Percentiles rank a stretch among this genome's conserved stretches.
phyloP scores from a whole-genome alignment of 2,329 filamentous ascomycete genomes.

The Ambrosiella cleistominuta region DNA sequence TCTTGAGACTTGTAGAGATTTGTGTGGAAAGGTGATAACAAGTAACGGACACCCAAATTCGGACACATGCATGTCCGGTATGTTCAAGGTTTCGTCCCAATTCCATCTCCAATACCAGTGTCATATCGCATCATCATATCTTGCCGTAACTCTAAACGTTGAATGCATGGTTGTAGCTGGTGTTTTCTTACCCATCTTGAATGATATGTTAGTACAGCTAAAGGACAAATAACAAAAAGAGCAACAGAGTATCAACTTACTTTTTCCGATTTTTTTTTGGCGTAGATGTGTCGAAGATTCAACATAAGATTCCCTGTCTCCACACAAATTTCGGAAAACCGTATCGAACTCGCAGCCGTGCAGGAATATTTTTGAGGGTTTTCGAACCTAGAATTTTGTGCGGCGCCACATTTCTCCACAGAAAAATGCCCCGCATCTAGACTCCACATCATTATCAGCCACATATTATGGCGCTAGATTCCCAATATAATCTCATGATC shows the following conservation, averaged over 20 bases:
- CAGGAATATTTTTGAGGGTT: conserved; percentile 13
- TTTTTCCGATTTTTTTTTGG: conserved; percentile 12
- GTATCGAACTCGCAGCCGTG: conserved; percentile 6
- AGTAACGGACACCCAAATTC: too few species aligned
- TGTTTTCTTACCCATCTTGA: conserved; percentile 43
- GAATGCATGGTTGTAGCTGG: conserved; percentile 12
- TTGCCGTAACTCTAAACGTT: background rate
- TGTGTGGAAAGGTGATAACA: too few species aligned
- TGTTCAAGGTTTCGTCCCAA: too few species aligned
- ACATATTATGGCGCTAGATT: conserved; percentile 4
- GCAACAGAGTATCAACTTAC: conserved; percentile 11
- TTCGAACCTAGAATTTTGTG: conserved; percentile 12
- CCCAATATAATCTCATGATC: background rate
- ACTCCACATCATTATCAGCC: background rate
- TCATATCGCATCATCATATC: background rate
- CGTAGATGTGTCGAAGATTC: conserved; percentile 13
- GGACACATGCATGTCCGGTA: too few species aligned
- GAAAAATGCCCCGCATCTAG: background rate
- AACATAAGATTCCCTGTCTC: conserved; percentile 10
- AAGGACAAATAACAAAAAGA: conserved; percentile 8
- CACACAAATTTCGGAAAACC: conserved; percentile 11
- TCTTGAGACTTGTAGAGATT: too few species aligned
- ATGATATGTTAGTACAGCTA: conserved; percentile 22
- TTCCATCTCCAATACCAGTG: too few species aligned
- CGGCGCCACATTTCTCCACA: conserved; percentile 11